Percentiles rank a stretch among this genome's conserved stretches.
Evolutionary conservation across 768 basidiomycete genomes (phyloP).

Genomic region (Tulasnella sp.): DNA sequence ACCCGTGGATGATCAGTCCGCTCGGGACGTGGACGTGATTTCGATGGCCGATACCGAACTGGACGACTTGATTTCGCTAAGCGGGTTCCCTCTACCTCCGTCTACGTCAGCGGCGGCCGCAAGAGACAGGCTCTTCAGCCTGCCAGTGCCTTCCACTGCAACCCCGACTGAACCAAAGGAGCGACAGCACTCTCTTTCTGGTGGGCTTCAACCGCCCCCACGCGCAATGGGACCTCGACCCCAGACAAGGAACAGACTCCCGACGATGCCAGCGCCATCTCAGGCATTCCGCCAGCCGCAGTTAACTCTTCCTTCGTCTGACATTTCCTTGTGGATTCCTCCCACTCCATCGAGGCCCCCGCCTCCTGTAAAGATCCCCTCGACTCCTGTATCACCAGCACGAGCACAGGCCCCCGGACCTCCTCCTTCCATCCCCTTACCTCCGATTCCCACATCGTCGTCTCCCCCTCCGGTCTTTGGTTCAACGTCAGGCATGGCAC

Average conservation of each 20-base stretch:
- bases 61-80: constrained; percentile 11
- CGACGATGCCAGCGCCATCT: constrained; percentile 1
- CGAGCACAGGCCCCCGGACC: not conserved
- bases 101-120: not conserved
- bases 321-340: not conserved
- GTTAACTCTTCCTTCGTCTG: not conserved
- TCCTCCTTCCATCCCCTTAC: not conserved
- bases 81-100: constrained; percentile 12
- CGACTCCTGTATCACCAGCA: not conserved
- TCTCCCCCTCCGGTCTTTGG: not conserved
- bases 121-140: not conserved
- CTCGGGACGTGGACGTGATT: constrained; percentile 9
- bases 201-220: not conserved
- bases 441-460: not conserved
- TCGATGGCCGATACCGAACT: constrained; percentile 8
- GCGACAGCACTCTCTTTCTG: not conserved
- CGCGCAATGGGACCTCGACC: not conserved
- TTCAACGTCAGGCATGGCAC: not conserved
- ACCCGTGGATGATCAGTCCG: not conserved
- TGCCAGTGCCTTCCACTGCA: not conserved
- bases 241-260: not conserved
- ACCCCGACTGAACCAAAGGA: not conserved
- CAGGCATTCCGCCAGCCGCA: not conserved
- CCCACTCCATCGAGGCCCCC: not conserved
- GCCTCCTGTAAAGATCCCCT: not conserved